These are phyloP conservation scores for Primulina tabacum DNA, from an alignment of 257 asterid species.

Conservation along the genomic window DNA sequence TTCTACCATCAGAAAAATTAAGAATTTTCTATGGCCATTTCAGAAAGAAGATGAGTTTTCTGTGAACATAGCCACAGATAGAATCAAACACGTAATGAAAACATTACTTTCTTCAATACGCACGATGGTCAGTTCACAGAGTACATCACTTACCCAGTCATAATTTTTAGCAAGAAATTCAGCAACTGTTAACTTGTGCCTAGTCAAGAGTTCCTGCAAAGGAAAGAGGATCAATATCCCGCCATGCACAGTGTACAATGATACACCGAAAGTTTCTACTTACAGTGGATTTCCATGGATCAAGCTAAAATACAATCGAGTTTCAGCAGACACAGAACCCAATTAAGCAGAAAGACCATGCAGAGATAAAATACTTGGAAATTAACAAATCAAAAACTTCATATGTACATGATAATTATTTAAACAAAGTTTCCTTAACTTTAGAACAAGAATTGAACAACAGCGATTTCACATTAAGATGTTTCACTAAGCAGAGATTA, in stretches of 20 bases:
- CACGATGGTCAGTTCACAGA: constrained; percentile 2
- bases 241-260: neutral
- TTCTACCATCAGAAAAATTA: neutral
- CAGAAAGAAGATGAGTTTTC: neutral
- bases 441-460: too few relatives aligned
- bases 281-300: neutral
- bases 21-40: neutral
- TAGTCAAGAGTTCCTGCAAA: constrained; percentile 84
- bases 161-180: constrained; percentile 83
- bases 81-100: neutral
- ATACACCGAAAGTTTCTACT: neutral
- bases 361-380: neutral
- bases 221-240: neutral
- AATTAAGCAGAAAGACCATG: neutral
- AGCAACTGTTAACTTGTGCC: constrained; percentile 96
- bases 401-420: neutral
- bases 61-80: neutral
- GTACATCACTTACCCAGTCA: constrained; percentile 69
- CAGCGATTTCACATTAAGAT: neutral
- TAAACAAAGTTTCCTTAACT: neutral
- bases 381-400: neutral
- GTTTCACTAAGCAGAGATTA: neutral
- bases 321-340: neutral
- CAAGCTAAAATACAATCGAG: neutral
- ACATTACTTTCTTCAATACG: neutral